Evolutionary conservation across 768 basidiomycete species (phyloP), one percentile per base, ranked within the genome.

Genomic region (Phylloporus scabripes): DNA sequence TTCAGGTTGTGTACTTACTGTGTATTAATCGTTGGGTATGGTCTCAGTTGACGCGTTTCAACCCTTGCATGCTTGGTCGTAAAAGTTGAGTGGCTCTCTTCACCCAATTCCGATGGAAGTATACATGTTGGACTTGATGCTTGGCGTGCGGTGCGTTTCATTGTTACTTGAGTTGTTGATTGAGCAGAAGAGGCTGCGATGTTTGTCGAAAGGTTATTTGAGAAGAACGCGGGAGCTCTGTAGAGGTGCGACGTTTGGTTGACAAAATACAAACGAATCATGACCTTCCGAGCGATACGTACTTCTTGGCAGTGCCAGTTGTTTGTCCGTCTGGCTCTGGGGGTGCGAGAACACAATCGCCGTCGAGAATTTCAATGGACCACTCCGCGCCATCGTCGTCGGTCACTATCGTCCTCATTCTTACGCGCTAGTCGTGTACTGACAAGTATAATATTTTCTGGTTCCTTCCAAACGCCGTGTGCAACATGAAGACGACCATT

Each of bases 321-420:
- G 34, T 46, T 59, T 54, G 55, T 61, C 65, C 60, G 61, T 54
- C 46, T 4, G 17, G 14, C 53, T 56, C 54, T 54, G 49, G 26
- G 17, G 48, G 50, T 12, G 31, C 43, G 15, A 50, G 45, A 42
- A 49, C 43, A 42, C 36, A 46, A 23, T 54, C 49, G 20, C 52
- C 65, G 7, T 67, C 65, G 34, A 61, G 29, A 31, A 67, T 65
- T 49, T 69, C 67, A 32, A 67, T 55, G 21, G 65, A 67, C 56
- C 59, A 65, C 34, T 69, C 65, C 20, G 63, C 48, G 11, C 52
- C 54, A 12, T 54, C 51, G 31, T 56, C 52, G 50, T 65, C 53
- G 20, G 43, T 39, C 28, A 37, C 23, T 11, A 46, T n/a, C 9
- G 48, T 21, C 46, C 46, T 57, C 62, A 60, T 61, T 48, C 14